A percentile compares a stretch with the other conserved stretches of the same genome.
These are phyloP conservation scores for Irpex sp. DNA, from an alignment of 1,284 basidiomycete genomes.

Conservation along the genomic window DNA sequence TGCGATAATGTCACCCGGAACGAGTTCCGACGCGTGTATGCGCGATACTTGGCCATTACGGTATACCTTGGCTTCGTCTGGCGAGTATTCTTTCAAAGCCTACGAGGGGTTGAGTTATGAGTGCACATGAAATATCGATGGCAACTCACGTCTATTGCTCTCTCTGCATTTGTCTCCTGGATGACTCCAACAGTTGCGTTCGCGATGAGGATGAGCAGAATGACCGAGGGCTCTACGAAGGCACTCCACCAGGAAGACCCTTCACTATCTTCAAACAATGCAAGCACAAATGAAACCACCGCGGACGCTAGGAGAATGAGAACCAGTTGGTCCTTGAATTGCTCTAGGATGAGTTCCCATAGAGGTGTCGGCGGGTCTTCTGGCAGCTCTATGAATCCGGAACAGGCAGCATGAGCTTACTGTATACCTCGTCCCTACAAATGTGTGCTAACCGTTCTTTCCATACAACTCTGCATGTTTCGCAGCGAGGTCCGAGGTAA, in stretches of 20 bases:
- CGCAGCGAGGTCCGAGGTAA: conserved; percentile 54
- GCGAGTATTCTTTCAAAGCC: conserved; percentile 93
- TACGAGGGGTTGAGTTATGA: conserved; percentile 26
- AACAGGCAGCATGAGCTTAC: background rate
- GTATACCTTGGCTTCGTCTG: conserved; percentile 89
- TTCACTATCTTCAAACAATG: conserved; percentile 73
- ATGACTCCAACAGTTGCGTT: conserved; percentile 94
- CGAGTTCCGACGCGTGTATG: conserved; percentile 81
- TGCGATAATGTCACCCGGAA: conserved; percentile 88
- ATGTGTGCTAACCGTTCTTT: conserved; percentile 63
- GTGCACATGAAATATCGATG: conserved; percentile 7
- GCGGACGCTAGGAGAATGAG: conserved; percentile 91
- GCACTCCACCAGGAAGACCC: conserved; percentile 69
- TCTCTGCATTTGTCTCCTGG: conserved; percentile 92
- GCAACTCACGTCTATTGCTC: conserved; percentile 74
- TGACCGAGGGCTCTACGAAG: conserved; percentile 91
- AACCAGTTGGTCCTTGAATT: conserved; percentile 97
- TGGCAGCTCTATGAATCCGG: conserved; percentile 59
- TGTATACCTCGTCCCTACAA: background rate
- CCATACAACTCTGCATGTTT: conserved; percentile 79
- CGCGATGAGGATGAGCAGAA: conserved; percentile 88
- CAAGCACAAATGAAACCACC: conserved; percentile 85
- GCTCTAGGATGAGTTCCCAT: conserved; percentile 91
- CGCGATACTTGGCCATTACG: conserved; percentile 68
- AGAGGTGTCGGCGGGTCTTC: conserved; percentile 88